phyloP scores from a whole-genome alignment of 2,329 filamentous ascomycete genomes.

The Colletotrichum agaves region DNA sequence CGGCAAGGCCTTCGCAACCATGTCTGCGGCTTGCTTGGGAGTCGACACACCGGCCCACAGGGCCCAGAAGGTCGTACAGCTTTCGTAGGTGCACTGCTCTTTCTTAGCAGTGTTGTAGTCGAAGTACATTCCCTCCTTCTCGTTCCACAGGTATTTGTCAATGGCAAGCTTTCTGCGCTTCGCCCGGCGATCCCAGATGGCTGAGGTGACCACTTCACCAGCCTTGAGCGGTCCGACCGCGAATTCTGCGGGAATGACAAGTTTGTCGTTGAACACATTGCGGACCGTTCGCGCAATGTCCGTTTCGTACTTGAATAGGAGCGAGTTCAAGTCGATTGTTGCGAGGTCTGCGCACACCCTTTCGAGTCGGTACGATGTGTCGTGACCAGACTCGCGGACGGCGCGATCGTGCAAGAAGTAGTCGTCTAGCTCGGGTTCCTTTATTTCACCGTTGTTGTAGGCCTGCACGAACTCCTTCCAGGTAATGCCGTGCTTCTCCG shows the following conservation, averaged over 20 bases:
- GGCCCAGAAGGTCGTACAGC: slow-evolving; percentile 94
- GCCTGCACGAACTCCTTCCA: slow-evolving; percentile 88
- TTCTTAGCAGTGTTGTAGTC: slow-evolving; percentile 92
- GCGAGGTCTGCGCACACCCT: slow-evolving; percentile 87
- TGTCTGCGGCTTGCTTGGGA: slow-evolving; percentile 83
- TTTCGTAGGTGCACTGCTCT: slow-evolving; percentile 86
- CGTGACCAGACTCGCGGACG: slow-evolving; percentile 95
- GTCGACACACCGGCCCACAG: slow-evolving; percentile 94
- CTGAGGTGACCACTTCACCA: slow-evolving; percentile 81
- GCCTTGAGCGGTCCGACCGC: slow-evolving; percentile 74
- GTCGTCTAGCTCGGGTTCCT: slow-evolving; percentile 89
- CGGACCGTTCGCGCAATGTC: slow-evolving; percentile 92
- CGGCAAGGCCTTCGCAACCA: slow-evolving; percentile 85
- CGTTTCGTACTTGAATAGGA: slow-evolving; percentile 96
- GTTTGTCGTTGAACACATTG: slow-evolving; percentile 82
- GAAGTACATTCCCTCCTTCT: slow-evolving; percentile 94
- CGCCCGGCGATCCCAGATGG: slow-evolving; percentile 89
- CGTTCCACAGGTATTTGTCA: slow-evolving; percentile 94
- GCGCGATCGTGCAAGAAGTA: slow-evolving; percentile 98
- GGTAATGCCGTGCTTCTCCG: slow-evolving; percentile 82
- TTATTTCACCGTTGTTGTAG: slow-evolving; percentile 82
- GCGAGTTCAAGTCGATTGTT: slow-evolving; percentile 93
- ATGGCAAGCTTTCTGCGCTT: slow-evolving; percentile 86
- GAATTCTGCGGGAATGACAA: slow-evolving; percentile 86
- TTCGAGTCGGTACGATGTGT: slow-evolving; percentile 94